Conservation (phyloP, 192 early-diverging fungal genomes). For the Gigaspora rosea region DNA sequence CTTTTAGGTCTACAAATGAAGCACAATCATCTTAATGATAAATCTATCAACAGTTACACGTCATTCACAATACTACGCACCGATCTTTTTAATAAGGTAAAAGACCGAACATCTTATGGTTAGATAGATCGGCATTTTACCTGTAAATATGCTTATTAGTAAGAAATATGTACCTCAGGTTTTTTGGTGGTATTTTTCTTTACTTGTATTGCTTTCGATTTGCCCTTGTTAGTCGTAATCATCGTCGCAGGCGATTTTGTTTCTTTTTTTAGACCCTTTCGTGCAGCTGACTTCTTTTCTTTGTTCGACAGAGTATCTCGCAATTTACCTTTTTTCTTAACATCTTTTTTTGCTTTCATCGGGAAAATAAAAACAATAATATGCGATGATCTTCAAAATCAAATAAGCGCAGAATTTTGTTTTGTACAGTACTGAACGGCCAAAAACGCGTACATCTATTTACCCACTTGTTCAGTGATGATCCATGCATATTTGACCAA, state of each 20-base stretch:
- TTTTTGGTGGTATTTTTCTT: neutral
- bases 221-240: neutral
- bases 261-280: neutral
- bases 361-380: too few species aligned
- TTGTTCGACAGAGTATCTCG: neutral
- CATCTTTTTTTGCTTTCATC: too few species aligned
- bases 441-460: too few species aligned
- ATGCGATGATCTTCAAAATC: too few species aligned
- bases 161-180: neutral
- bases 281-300: neutral
- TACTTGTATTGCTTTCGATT: neutral
- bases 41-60: too few species aligned
- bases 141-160: neutral
- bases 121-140: neutral
- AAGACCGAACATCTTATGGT: neutral
- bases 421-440: too few species aligned
- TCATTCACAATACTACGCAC: too few species aligned
- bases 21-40: neutral
- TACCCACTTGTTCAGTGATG: too few species aligned
- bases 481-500: too few species aligned
- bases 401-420: too few species aligned
- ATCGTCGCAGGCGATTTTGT: neutral
- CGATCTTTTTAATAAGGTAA: too few species aligned
- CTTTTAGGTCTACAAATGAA: neutral
- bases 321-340: too few species aligned